These are phyloP conservation scores for Boletus sp. DNA, from an alignment of 768 basidiomycete genomes.

Conservation along the genomic window DNA sequence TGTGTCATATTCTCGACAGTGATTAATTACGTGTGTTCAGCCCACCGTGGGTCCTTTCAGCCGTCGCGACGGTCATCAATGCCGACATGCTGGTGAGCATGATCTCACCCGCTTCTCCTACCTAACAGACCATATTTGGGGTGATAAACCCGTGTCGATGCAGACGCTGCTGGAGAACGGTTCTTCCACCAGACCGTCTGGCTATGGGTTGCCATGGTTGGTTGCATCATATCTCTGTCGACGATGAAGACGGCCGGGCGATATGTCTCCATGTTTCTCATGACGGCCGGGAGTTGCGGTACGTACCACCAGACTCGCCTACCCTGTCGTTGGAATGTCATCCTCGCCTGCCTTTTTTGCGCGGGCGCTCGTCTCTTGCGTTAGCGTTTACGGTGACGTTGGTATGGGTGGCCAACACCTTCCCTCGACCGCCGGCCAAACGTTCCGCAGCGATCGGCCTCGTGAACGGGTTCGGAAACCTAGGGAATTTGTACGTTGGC, in stretches of 20 bases:
- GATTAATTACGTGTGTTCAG: constrained; percentile 29
- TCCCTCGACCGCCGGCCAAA: constrained; percentile 57
- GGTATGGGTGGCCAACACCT: constrained; percentile 61
- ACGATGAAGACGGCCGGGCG: constrained; percentile 51
- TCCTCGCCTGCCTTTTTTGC: background rate
- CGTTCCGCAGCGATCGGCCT: constrained; percentile 57
- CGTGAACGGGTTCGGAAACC: constrained; percentile 59
- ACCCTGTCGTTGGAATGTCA: background rate
- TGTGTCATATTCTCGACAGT: background rate
- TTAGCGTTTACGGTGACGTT: constrained; percentile 44
- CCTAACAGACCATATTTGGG: background rate
- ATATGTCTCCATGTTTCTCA: constrained; percentile 62
- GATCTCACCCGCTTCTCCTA: background rate
- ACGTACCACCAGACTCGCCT: background rate
- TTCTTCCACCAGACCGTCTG: constrained; percentile 57
- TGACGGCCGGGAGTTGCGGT: constrained; percentile 53
- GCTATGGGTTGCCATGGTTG: constrained; percentile 63
- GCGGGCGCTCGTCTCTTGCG: background rate
- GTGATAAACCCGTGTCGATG: background rate
- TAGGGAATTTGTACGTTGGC: constrained; percentile 52
- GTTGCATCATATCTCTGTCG: constrained; percentile 55
- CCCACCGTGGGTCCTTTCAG: constrained; percentile 61
- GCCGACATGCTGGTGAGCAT: constrained; percentile 53
- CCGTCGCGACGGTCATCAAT: constrained; percentile 43
- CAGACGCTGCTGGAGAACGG: constrained; percentile 63